A percentile compares a stretch with the other conserved stretches of the same genome.
Evolutionary conservation across 345 rosid species (phyloP).

Genomic region (Linum usitatissimum): DNA sequence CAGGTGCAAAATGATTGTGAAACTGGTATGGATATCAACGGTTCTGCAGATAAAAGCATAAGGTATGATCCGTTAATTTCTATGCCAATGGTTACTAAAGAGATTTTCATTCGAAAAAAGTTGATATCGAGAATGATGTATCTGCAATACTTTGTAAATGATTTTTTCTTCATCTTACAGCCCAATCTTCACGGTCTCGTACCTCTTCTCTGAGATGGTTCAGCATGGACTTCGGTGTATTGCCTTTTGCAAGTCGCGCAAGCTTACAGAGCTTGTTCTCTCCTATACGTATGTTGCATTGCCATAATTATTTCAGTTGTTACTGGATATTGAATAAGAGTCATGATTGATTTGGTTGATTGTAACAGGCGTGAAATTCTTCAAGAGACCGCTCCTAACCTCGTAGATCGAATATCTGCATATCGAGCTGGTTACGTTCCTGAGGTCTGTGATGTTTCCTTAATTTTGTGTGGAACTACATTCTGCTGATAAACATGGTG

Average conservation of each 20-base stretch:
- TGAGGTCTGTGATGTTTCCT: constrained; percentile 37
- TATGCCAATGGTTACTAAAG: neutral
- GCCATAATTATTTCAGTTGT: constrained; percentile 8
- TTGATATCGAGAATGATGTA: neutral
- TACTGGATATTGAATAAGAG: constrained; percentile 7
- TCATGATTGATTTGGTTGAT: constrained; percentile 7
- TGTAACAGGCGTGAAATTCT: constrained; percentile 69
- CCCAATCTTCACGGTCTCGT: constrained; percentile 63
- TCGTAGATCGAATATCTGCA: constrained; percentile 55
- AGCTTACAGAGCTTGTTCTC: constrained; percentile 81
- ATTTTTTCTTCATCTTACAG: constrained; percentile 30
- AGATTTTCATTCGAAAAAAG: neutral
- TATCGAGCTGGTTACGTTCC: constrained; percentile 88
- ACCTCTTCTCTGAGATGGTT: constrained; percentile 87
- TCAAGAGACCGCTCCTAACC: constrained; percentile 58
- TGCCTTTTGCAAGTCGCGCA: constrained; percentile 84
- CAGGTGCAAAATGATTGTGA: constrained; percentile 35
- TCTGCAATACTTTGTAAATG: neutral
- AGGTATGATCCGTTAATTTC: constrained; percentile 19
- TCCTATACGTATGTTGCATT: constrained; percentile 58
- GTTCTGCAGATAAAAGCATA: constrained; percentile 24
- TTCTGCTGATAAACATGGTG: neutral
- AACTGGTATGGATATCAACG: constrained; percentile 17
- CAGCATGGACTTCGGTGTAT: constrained; percentile 96
- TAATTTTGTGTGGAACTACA: neutral